Percentiles rank a stretch among this genome's conserved stretches.
Evolutionary conservation across 2,329 filamentous ascomycete genomes (phyloP).

Genomic region (Lecanicillium sp.): DNA sequence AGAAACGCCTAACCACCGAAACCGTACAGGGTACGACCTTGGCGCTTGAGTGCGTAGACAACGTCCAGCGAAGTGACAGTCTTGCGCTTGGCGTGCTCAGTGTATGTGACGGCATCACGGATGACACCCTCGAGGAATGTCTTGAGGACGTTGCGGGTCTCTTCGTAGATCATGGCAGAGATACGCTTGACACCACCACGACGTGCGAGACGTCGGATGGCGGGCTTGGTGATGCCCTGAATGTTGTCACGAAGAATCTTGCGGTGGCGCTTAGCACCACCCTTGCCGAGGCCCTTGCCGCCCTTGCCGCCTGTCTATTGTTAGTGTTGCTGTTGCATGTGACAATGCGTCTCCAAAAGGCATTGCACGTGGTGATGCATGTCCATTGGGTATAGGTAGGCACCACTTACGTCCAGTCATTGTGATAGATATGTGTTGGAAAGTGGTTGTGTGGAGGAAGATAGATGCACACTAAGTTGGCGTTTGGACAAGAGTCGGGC

Average conservation of each 20-base stretch:
- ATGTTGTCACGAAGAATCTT: constrained; percentile 99
- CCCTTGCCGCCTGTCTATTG: constrained; percentile 70
- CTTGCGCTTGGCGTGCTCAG: constrained; percentile 65
- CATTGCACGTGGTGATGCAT: neutral
- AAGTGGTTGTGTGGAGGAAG: constrained; percentile 10
- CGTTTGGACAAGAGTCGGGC: constrained; percentile 9
- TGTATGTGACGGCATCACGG: constrained; percentile 61
- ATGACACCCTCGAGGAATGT: constrained; percentile 62
- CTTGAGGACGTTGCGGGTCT: constrained; percentile 62
- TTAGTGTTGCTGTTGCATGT: constrained; percentile 3
- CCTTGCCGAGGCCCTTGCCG: constrained; percentile 97
- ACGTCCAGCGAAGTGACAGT: constrained; percentile 56
- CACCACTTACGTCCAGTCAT: constrained; percentile 24
- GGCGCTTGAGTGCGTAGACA: constrained; percentile 51
- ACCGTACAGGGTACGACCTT: constrained; percentile 65
- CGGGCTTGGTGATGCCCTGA: constrained; percentile 97
- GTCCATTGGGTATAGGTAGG: neutral
- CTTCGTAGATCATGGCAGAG: constrained; percentile 77
- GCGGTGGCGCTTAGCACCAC: constrained; percentile 95
- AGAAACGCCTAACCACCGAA: constrained; percentile 57
- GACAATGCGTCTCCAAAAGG: too few relatives aligned
- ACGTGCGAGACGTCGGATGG: constrained; percentile 95
- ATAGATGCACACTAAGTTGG: constrained; percentile 5
- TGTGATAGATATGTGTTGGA: constrained; percentile 11
- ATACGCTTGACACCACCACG: constrained; percentile 99